These are phyloP conservation scores for Xylaria bambusicola DNA, from an alignment of 495 filamentous ascomycete genomes.

Conservation along the genomic window DNA sequence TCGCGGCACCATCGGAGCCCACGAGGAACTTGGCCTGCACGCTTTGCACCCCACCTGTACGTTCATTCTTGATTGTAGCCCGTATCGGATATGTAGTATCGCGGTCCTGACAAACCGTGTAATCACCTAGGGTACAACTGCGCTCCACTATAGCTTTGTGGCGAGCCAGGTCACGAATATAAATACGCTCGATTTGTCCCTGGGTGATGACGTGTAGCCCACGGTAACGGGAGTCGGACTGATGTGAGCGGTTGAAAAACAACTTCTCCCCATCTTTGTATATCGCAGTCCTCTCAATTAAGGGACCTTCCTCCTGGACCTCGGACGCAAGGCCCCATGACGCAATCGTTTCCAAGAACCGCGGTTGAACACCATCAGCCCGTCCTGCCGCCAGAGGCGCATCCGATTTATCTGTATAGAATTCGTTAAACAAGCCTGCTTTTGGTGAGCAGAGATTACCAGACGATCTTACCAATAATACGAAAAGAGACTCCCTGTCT, in stretches of 20 bases:
- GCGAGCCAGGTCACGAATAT: slow-evolving; percentile 37
- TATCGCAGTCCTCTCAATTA: slow-evolving; percentile 40
- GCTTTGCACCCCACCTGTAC: slow-evolving; percentile 27
- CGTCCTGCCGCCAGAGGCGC: slow-evolving; percentile 30
- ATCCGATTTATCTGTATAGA: slow-evolving; percentile 31
- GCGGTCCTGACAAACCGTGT: not conserved
- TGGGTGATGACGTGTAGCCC: slow-evolving; percentile 44
- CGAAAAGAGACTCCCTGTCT: slow-evolving; percentile 37
- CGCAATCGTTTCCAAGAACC: slow-evolving; percentile 37
- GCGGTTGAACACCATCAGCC: slow-evolving; percentile 41
- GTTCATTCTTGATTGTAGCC: slow-evolving; percentile 22
- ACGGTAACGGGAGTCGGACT: slow-evolving; percentile 40
- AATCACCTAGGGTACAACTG: slow-evolving; percentile 26
- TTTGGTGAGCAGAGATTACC: too few relatives aligned
- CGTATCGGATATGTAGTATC: slow-evolving; percentile 21
- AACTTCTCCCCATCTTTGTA: slow-evolving; percentile 37
- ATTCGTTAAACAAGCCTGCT: too few relatives aligned
- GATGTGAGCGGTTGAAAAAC: slow-evolving; percentile 30
- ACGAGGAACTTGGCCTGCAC: slow-evolving; percentile 37
- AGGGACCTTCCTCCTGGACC: slow-evolving; percentile 40
- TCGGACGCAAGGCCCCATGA: slow-evolving; percentile 39
- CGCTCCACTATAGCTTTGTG: slow-evolving; percentile 39
- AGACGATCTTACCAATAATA: slow-evolving; percentile 28
- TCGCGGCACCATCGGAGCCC: slow-evolving; percentile 40
- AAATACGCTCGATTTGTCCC: slow-evolving; percentile 42